A percentile compares a stretch with the other conserved stretches of the same genome.
Evolutionary conservation across 1,284 basidiomycete genomes (phyloP).

Genomic region (Moesziomyces sp.): DNA sequence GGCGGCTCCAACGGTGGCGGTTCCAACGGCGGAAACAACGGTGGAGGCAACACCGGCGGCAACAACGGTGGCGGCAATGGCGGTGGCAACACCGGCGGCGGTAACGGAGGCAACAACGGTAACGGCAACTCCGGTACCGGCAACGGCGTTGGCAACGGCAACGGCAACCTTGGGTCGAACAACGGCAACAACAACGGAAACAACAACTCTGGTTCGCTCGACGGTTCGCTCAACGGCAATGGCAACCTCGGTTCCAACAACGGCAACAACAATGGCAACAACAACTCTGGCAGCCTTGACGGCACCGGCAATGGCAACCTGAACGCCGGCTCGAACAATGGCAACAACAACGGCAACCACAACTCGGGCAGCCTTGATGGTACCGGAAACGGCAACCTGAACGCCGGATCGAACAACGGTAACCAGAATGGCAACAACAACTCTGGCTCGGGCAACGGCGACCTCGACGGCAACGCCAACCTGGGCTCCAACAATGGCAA

Average conservation of each 20-base stretch:
- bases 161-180: conserved; percentile 6
- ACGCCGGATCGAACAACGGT: conserved; percentile 13
- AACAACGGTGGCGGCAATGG: conserved; percentile 7
- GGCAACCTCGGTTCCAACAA: conserved; percentile 10
- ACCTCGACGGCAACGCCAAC: conserved; percentile 14
- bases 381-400: conserved; percentile 14
- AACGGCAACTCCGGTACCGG: conserved; percentile 9
- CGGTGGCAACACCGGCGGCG: conserved; percentile 7
- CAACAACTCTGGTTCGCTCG: conserved; percentile 11
- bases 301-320: conserved; percentile 14
- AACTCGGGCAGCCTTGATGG: conserved; percentile 15
- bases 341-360: conserved; percentile 15
- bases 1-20: conserved; percentile 7
- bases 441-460: conserved; percentile 6
- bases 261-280: conserved; percentile 19
- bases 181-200: conserved; percentile 21
- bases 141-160: conserved; percentile 11
- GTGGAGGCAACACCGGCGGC: conserved; percentile 9
- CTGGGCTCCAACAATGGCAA: conserved; percentile 5
- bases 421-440: conserved; percentile 18
- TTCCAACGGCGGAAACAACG: conserved; percentile 11
- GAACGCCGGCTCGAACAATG: conserved; percentile 3
- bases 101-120: conserved; percentile 17
- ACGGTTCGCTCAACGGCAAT: conserved; percentile 14
- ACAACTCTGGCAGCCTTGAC: conserved; percentile 6